Base-by-base conservation (phyloP, 441 rosid genomes). In the Gossypium schwendimanii region DNA sequence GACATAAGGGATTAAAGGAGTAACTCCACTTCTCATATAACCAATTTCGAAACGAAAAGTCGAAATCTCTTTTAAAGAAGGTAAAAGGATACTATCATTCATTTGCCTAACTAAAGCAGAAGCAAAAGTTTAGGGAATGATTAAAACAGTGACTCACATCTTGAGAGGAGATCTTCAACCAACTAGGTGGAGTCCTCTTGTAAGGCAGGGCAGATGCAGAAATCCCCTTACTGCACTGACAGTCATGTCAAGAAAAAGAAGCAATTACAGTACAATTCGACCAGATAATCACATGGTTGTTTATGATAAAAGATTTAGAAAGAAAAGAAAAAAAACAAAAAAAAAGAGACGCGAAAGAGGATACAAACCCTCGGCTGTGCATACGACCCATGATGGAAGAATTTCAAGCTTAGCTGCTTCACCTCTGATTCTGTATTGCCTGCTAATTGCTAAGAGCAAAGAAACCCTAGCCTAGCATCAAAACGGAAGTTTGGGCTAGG, bases 301-400 rank as follows among this genome's bases (percentile, higher is more conserved):
- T 52, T 28, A 3, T 12, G 59, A 53, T 53, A 18, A 54, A 41
- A 20, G 52, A 7, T 59, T 23, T 2, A 21, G 7, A 59, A 12
- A 14, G n/a, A 4, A 41, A 41, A 39, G 44, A 20, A 39, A 33
- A 36, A 36, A 9, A 8, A 41, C 10, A 9, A 41, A 41, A 41
- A 33, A 36, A 41, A 41, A 54, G 1, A 14, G 47, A 15, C 9
- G 11, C 2, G 4, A 66, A 24, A 9, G 71, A 7, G 36, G 18
- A 61, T 7, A 57, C 83, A 45, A 36, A 90, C 97, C 97, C 97
- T 73, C 89, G 74, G 63, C 90, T 84, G 80, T 91, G 97, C 96
- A 91, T 91, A 70, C 96, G 91, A 71, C 94, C 93, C 92, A 89
- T 91, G 86, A 76, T 73, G 77, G 79, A 81, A 28, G 18, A 2